Evolutionary conservation across 148 eudicot genomes (phyloP).

Genomic region (Salicornia ramosissima): DNA sequence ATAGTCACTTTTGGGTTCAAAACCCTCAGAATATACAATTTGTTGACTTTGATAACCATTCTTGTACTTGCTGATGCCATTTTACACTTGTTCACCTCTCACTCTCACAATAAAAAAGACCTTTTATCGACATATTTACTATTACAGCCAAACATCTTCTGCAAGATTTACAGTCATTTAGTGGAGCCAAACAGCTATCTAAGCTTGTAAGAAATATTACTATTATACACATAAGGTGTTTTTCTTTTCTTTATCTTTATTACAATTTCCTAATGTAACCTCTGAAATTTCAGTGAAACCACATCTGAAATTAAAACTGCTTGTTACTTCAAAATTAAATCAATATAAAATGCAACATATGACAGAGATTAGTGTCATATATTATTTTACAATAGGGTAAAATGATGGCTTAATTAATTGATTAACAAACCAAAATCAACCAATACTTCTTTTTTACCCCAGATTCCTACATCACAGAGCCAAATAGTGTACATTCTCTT

Average conservation of each 20-base stretch:
- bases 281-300: conserved; percentile 1
- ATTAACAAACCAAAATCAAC: neutral
- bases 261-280: neutral
- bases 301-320: neutral
- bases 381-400: neutral
- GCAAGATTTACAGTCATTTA: neutral
- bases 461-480: neutral
- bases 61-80: neutral
- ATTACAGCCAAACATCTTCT: too few species aligned
- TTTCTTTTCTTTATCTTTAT: too few species aligned
- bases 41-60: too few species aligned
- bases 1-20: too few species aligned
- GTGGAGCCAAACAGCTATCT: neutral
- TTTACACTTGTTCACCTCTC: neutral
- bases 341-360: neutral
- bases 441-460: neutral
- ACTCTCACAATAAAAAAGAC: neutral
- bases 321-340: neutral
- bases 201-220: neutral
- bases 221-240: neutral
- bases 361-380: neutral
- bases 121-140: neutral
- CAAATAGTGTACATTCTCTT: neutral
- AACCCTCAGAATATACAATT: too few species aligned
- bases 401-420: neutral